These are phyloP conservation scores for Mimosa pudica DNA, from an alignment of 306 rosid species.

Conservation along the genomic window DNA sequence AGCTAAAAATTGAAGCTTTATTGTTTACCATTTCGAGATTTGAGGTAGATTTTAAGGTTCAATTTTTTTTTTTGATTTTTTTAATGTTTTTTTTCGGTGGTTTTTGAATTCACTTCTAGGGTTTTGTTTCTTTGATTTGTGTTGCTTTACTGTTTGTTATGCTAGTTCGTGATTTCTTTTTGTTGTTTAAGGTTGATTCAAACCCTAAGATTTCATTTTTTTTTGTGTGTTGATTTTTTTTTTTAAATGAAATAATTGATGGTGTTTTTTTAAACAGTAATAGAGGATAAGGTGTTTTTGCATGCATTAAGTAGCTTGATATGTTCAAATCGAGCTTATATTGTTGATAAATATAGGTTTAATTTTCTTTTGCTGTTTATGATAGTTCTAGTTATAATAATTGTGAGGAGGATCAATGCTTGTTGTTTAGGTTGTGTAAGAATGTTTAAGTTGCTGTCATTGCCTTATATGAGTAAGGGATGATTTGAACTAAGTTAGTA, in stretches of 20 bases:
- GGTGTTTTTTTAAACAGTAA: constrained; percentile 15
- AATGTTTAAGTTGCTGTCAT: constrained; percentile 29
- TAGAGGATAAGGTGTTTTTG: constrained; percentile 29
- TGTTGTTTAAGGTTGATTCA: constrained; percentile 40
- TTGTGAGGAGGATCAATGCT: neutral
- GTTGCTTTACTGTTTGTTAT: constrained; percentile 28
- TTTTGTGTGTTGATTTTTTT: neutral
- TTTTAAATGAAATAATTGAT: neutral
- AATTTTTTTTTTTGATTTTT: constrained; percentile 36
- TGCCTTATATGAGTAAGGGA: constrained; percentile 30
- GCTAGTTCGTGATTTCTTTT: constrained; percentile 25
- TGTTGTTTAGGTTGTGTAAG: constrained; percentile 23
- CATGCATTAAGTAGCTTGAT: constrained; percentile 33
- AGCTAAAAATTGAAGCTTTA: constrained; percentile 29
- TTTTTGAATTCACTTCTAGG: constrained; percentile 55
- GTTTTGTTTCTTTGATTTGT: constrained; percentile 44
- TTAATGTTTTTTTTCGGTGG: neutral
- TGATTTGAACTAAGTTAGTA: constrained; percentile 40
- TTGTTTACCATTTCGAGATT: constrained; percentile 35
- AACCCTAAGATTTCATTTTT: constrained; percentile 46
- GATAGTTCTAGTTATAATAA: constrained; percentile 1
- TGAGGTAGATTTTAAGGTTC: constrained; percentile 42
- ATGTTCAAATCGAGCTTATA: constrained; percentile 1
- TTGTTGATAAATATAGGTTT: constrained; percentile 33
- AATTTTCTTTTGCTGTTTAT: constrained; percentile 29